A percentile compares a stretch with the other conserved stretches of the same genome.
Conservation (phyloP, 768 basidiomycete genomes). For the Cubamyces sp. region DNA sequence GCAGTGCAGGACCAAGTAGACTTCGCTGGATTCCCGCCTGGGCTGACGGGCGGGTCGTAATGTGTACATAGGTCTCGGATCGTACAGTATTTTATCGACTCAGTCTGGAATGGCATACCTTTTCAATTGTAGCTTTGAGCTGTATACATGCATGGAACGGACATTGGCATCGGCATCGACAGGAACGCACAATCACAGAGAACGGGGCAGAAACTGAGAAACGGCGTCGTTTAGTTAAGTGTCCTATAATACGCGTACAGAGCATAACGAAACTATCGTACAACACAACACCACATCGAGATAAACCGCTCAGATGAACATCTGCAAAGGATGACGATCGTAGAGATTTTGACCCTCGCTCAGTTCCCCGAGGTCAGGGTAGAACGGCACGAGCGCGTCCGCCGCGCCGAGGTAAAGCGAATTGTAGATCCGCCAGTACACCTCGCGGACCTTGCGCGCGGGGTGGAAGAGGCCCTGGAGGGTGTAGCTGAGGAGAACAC, state of each 20-base stretch:
- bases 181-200: too few species aligned
- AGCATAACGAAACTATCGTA: constrained; percentile 15
- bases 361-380: constrained; percentile 87
- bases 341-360: constrained; percentile 90
- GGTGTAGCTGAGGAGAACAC: constrained; percentile 88
- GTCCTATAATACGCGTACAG: constrained; percentile 12
- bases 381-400: constrained; percentile 94
- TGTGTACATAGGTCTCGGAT: constrained; percentile 8
- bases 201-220: not conserved
- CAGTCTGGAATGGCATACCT: constrained; percentile 15
- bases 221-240: not conserved
- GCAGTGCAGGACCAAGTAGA: constrained; percentile 90
- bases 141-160: not conserved
- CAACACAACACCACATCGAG: constrained; percentile 10
- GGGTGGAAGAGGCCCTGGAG: constrained; percentile 97
- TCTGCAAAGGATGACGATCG: constrained; percentile 82
- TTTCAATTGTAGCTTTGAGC: constrained; percentile 7
- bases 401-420: constrained; percentile 88
- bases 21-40: constrained; percentile 86
- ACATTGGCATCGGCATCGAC: too few species aligned
- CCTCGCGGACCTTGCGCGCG: constrained; percentile 93
- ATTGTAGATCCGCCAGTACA: constrained; percentile 96
- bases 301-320: constrained; percentile 63
- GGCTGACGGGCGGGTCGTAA: constrained; percentile 56
- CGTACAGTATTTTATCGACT: constrained; percentile 8